Evolutionary conservation across 345 rosid genomes (phyloP), one percentile per base, ranked within the genome.

Genomic region (Acer yangbiense): DNA sequence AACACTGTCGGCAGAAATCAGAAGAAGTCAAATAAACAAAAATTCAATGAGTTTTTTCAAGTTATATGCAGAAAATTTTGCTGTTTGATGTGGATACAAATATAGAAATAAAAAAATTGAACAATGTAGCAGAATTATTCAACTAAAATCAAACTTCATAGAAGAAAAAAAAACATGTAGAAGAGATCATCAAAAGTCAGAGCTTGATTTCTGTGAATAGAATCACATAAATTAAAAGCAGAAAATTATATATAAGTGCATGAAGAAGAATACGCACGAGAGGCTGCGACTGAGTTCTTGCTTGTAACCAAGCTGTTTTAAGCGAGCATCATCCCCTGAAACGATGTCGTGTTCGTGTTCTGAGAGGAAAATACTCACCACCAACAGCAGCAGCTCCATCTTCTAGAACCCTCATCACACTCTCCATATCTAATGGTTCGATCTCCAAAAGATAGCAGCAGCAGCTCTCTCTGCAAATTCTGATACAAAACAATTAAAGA

Each of bases 281-380:
- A 91, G 92, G 65, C 79, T 78, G 66, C 93, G 89, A 29, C 84
- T 73, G 62, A 91, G 93, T 71, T 89, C 88, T 63, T 89, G 88
- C 81, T 89, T 87, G 89, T 89, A 89, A 46, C 93, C 89, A 29
- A 89, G 91, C 81, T 86, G 87, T 10, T 76, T 72, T 78, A 86
- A 61, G 1, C 87, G 86, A 43, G 65, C 21, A 62, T 81, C 73
- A 67, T 86, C 89, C 29, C 14, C 27, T 20, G 67, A 44, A 25
- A 23, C n/a, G 23, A 17, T 20, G 25, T 0, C 27, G 10, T 35
- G 4, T 17, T 46, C 57, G 1, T 20, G 13, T 29, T 44, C 32
- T 13, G 46, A 64, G 69, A 74, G 61, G 62, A 43, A 74, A 18
- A 52, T 75, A 48, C 1, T 20, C 44, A 13, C 52, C 71, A 1